Evolutionary conservation across 78 protist genomes (phyloP).

Genomic region (Chrysochromulina tobinii): DNA sequence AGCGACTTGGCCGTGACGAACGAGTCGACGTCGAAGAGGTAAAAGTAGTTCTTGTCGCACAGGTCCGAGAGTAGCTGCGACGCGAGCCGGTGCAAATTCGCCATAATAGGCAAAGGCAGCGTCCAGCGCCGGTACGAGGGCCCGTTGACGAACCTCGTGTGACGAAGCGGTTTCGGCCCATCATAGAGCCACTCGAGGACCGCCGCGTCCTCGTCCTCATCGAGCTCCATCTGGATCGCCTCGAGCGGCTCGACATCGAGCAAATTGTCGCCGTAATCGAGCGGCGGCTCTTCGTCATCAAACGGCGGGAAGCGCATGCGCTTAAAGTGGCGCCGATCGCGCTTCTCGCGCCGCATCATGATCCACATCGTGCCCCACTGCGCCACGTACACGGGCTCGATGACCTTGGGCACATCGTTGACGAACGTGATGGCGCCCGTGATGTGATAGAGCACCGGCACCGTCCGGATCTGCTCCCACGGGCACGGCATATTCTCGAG

Average conservation of each 20-base stretch:
- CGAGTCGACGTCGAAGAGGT: constrained; percentile 90
- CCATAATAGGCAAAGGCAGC: constrained; percentile 86
- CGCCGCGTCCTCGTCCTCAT: constrained; percentile 91
- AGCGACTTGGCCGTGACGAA: constrained; percentile 98
- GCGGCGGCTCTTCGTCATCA: constrained; percentile 98
- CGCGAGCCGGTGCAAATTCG: constrained; percentile 90
- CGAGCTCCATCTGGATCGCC: constrained; percentile 93
- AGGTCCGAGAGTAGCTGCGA: constrained; percentile 89
- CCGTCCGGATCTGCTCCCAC: constrained; percentile 92
- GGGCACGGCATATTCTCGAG: constrained; percentile 99
- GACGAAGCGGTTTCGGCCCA: constrained; percentile 79
- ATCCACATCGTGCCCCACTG: constrained; percentile 99
- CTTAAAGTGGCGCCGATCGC: constrained; percentile 95
- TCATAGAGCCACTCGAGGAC: constrained; percentile 98
- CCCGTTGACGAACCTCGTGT: constrained; percentile 86
- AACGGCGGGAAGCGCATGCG: constrained; percentile 92
- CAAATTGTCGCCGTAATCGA: constrained; percentile 97
- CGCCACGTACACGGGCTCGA: constrained; percentile 96
- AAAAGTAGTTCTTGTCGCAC: constrained; percentile 92
- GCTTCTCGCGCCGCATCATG: constrained; percentile 98
- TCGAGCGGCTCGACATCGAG: constrained; percentile 95
- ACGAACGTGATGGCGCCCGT: constrained; percentile 99
- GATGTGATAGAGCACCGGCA: constrained; percentile 92
- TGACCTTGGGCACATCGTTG: constrained; percentile 96
- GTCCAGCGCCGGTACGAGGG: constrained; percentile 87